phyloP scores from a whole-genome alignment of 2,329 filamentous ascomycete genomes.

The Penicillium digitatum region DNA sequence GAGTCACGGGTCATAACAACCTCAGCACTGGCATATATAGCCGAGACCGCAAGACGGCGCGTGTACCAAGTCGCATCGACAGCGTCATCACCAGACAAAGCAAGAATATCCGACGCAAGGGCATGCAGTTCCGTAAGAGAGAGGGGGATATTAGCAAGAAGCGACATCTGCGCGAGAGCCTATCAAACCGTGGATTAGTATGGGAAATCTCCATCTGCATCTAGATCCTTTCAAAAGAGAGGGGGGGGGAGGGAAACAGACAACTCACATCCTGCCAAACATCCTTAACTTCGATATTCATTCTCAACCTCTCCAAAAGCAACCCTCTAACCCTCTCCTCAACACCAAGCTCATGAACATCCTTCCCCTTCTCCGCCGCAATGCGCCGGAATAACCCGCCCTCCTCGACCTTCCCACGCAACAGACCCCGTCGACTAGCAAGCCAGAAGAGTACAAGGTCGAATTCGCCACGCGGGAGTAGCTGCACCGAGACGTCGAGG shows the following conservation, averaged over 20 bases:
- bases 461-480: slow-evolving; percentile 76
- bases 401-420: slow-evolving; percentile 36
- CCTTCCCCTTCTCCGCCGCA: slow-evolving; percentile 8
- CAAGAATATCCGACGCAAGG: slow-evolving; percentile 90
- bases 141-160: slow-evolving; percentile 69
- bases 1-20: slow-evolving; percentile 91
- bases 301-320: slow-evolving; percentile 71
- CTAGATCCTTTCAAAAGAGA: neutral
- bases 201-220: neutral
- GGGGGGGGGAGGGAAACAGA: neutral
- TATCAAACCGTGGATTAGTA: slow-evolving; percentile 34
- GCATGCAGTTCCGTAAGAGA: slow-evolving; percentile 74
- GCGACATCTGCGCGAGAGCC: slow-evolving; percentile 87
- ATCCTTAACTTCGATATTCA: slow-evolving; percentile 67
- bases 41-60: slow-evolving; percentile 59
- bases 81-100: slow-evolving; percentile 72
- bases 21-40: slow-evolving; percentile 74
- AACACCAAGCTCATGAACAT: slow-evolving; percentile 42
- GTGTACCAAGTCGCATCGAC: slow-evolving; percentile 90
- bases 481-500: slow-evolving; percentile 76
- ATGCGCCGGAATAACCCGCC: slow-evolving; percentile 23
- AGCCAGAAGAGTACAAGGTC: slow-evolving; percentile 61
- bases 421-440: slow-evolving; percentile 38
- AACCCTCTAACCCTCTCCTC: slow-evolving; percentile 65
- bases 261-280: slow-evolving; percentile 78